Evolutionary conservation across 306 rosid genomes (phyloP).

Genomic region (Vigna mungo): DNA sequence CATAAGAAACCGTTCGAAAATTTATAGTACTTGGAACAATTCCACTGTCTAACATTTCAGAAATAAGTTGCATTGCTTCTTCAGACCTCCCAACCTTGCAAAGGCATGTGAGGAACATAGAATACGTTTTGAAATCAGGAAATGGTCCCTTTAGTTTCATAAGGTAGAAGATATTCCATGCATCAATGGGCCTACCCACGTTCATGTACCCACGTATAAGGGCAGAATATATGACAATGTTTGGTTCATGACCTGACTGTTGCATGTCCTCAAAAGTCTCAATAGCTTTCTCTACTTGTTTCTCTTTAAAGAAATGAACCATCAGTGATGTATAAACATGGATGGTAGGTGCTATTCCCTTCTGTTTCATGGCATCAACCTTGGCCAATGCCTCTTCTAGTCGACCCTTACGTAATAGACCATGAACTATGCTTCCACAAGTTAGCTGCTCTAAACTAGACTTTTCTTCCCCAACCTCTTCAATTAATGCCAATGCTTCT

Average conservation of each 20-base stretch:
- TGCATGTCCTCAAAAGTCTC: conserved; percentile 67
- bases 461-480: conserved; percentile 55
- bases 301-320: conserved; percentile 73
- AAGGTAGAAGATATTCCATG: conserved; percentile 68
- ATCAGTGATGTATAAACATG: conserved; percentile 85
- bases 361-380: conserved; percentile 69
- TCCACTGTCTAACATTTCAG: conserved; percentile 71
- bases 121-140: conserved; percentile 80
- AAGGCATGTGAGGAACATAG: conserved; percentile 76
- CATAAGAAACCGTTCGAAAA: conserved; percentile 72
- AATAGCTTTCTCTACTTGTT: conserved; percentile 62
- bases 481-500: conserved; percentile 67
- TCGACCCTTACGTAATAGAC: conserved; percentile 63
- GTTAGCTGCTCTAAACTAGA: conserved; percentile 59
- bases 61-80: conserved; percentile 70
- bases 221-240: conserved; percentile 70
- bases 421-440: conserved; percentile 88
- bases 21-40: conserved; percentile 85
- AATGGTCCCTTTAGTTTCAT: conserved; percentile 80
- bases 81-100: conserved; percentile 79
- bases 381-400: conserved; percentile 73
- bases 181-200: conserved; percentile 65
- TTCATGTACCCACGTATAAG: conserved; percentile 80
- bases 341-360: conserved; percentile 64
- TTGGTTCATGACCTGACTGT: conserved; percentile 72